These are phyloP conservation scores for Didymella exigua DNA, from an alignment of 2,329 filamentous ascomycete species.

Conservation along the genomic window DNA sequence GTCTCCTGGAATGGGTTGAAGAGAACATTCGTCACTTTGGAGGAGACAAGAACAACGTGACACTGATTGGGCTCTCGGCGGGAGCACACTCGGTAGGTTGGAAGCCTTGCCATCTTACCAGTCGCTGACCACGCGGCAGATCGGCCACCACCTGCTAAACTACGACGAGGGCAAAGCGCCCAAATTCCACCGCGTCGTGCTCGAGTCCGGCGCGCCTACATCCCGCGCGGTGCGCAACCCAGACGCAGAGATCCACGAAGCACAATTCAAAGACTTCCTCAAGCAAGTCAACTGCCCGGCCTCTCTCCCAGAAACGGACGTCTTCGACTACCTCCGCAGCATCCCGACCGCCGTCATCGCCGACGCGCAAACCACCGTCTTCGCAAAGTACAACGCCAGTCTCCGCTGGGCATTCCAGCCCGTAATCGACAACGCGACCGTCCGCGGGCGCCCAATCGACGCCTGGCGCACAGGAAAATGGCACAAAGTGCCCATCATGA, in stretches of 20 bases:
- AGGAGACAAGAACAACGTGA: conserved; percentile 31
- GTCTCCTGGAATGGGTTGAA: conserved; percentile 52
- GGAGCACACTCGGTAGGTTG: conserved; percentile 24
- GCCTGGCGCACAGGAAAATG: conserved; percentile 61
- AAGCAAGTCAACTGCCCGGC: conserved; percentile 44
- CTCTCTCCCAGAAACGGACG: not conserved
- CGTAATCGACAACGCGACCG: conserved; percentile 66
- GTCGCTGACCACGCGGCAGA: conserved; percentile 35
- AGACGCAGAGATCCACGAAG: conserved; percentile 50
- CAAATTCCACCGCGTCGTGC: conserved; percentile 55
- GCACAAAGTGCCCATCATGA: conserved; percentile 67
- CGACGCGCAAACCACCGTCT: conserved; percentile 51
- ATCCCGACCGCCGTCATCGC: conserved; percentile 46
- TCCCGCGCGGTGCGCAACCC: conserved; percentile 54
- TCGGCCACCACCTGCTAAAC: conserved; percentile 70
- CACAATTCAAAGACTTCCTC: conserved; percentile 54
- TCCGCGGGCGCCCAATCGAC: conserved; percentile 63
- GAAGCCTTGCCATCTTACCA: accelerated
- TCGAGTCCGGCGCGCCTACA: conserved; percentile 56
- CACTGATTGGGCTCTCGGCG: conserved; percentile 27
- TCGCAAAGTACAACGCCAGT: conserved; percentile 55
- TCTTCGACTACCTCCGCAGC: conserved; percentile 42
- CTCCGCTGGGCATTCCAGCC: conserved; percentile 69
- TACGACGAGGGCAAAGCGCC: conserved; percentile 39
- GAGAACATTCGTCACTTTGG: conserved; percentile 44